Evolutionary conservation across 257 asterid genomes (phyloP), one percentile per base, ranked within the genome.

Genomic region (Plantago elongata): DNA sequence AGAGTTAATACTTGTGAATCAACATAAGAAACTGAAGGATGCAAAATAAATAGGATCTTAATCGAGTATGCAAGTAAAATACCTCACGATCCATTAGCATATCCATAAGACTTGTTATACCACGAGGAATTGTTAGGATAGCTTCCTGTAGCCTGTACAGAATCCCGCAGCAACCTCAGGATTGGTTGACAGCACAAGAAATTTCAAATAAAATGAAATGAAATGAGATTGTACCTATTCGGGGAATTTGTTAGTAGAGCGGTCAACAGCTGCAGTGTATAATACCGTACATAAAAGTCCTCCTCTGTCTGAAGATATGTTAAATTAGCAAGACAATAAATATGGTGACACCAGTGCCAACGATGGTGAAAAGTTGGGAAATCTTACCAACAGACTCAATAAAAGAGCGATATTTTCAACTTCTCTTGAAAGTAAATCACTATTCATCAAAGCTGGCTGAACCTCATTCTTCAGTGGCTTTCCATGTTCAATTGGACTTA

Each of bases 71-170:
- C 40, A 65, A 63, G 74, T 38, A 70, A 63, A 72, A 80, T 80
- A 93, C 99, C 97, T 89, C 99, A 70, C 96, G 96, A 69, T 89
- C 96, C 95, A 87, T 89, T 68, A 93, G 95, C 99, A 93, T 93
- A 79, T 93, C 99, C 96, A 93, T 87, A 51, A 93, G 97, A 71
- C 89, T 75, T 55, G 96, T 87, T 69, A 83, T 84, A 72, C 96
- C 99, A 52, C 88, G 92, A 11, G 97, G 97, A 80, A 85, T 80
- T 5, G 83, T 80, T 45, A 89, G 79, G 80, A 93, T 93, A 69
- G 99, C 96, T 82, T 93, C 99, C 75, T 93, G 99, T 62, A 93
- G 78, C 81, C 97, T 89, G 84, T 64, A 63, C 68, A 13, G 60
- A 40, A 18, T 62, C 75, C 75, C 65, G 62, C 42, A 59, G 47